Evolutionary conservation across 352 stramenopile species (phyloP).

Genomic region (Phytophthora podocarpi): DNA sequence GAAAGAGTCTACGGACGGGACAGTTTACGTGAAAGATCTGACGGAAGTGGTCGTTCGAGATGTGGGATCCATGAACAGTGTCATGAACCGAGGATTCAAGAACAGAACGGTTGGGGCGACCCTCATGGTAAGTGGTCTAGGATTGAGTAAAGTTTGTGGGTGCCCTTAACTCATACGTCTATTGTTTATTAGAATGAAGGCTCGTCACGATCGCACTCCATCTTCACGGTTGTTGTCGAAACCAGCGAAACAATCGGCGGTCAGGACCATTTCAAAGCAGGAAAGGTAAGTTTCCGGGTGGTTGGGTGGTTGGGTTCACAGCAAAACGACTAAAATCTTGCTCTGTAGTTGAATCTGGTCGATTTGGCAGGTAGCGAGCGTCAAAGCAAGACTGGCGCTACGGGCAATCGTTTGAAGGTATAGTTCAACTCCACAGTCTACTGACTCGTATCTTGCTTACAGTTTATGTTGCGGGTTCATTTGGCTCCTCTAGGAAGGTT

Average conservation of each 20-base stretch:
- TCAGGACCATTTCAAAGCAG: conserved; percentile 82
- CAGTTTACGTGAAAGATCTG: conserved; percentile 91
- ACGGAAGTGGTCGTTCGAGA: conserved; percentile 81
- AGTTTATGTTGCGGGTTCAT: too few species aligned
- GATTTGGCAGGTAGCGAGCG: conserved; percentile 83
- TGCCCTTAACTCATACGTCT: too few species aligned
- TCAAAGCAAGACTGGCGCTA: conserved; percentile 86
- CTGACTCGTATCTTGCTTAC: background rate
- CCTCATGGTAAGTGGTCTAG: conserved; percentile 65
- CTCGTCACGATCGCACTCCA: conserved; percentile 84
- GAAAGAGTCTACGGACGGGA: conserved; percentile 80
- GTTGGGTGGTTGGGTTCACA: too few species aligned
- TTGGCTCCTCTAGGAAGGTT: conserved; percentile 78
- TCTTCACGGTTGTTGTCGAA: conserved; percentile 87
- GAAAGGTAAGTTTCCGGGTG: too few species aligned
- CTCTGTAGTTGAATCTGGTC: conserved; percentile 77
- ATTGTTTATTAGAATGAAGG: conserved; percentile 83
- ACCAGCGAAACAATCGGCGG: conserved; percentile 77
- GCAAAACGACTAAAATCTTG: too few species aligned
- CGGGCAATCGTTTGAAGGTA: conserved; percentile 77
- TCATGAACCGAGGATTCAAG: conserved; percentile 87
- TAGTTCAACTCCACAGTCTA: too few species aligned
- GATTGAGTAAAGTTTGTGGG: too few species aligned
- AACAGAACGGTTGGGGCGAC: conserved; percentile 82
- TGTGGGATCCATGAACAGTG: conserved; percentile 78